Evolutionary conservation across 371 early-diverging fungal species (phyloP).

Genomic region (Rhizopus stolonifer): DNA sequence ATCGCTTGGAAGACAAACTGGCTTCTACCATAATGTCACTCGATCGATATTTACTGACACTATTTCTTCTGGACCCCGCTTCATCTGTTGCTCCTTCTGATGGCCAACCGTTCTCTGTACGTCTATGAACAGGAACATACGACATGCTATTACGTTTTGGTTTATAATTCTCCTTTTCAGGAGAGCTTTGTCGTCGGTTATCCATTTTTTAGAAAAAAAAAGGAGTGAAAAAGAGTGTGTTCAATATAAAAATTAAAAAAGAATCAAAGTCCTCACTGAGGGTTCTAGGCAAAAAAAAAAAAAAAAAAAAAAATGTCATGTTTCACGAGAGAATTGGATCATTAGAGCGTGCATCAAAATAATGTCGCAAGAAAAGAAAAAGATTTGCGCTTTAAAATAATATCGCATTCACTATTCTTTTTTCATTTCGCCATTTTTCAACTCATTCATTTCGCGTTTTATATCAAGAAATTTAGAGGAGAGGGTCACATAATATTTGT

Average conservation of each 20-base stretch:
- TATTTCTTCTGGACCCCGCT: slow-evolving; percentile 21
- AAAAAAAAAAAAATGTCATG: too few relatives aligned
- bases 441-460: too few relatives aligned
- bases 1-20: slow-evolving; percentile 15
- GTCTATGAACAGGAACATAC: slow-evolving; percentile 39
- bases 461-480: too few relatives aligned
- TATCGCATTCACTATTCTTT: too few relatives aligned
- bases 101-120: slow-evolving; percentile 10
- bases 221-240: not conserved
- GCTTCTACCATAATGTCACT: slow-evolving; percentile 10
- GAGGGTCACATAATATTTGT: too few relatives aligned
- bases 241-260: slow-evolving; percentile 1
- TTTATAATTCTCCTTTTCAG: slow-evolving; percentile 1
- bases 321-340: too few relatives aligned
- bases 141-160: slow-evolving; percentile 17
- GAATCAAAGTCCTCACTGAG: too few relatives aligned
- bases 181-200: slow-evolving; percentile 8
- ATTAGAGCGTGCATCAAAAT: too few relatives aligned
- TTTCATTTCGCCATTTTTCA: too few relatives aligned
- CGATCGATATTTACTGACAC: slow-evolving; percentile 15
- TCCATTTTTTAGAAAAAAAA: slow-evolving; percentile 3
- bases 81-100: slow-evolving; percentile 4
- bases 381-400: too few relatives aligned
- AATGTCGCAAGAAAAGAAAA: too few relatives aligned
- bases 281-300: not conserved